phyloP scores from a whole-genome alignment of 257 asterid species.

The Solanum neorickii region DNA sequence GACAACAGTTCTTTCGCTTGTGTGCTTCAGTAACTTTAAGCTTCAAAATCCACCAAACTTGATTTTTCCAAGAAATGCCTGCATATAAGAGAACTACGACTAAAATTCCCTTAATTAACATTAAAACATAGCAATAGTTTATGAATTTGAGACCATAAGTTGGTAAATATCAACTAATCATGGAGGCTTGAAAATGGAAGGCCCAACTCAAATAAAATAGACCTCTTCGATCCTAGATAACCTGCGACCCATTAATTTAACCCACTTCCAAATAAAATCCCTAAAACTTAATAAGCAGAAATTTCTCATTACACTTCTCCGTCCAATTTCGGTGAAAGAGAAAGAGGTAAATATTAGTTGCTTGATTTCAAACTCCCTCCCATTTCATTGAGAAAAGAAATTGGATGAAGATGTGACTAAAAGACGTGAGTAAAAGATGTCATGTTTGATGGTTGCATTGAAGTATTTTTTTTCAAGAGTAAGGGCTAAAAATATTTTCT shows the following conservation, averaged over 20 bases:
- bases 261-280: background rate
- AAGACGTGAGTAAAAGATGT: background rate
- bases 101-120: background rate
- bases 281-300: background rate
- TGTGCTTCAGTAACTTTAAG: background rate
- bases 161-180: background rate
- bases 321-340: background rate
- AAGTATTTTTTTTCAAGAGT: background rate
- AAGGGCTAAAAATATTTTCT: background rate
- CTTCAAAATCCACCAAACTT: background rate
- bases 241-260: background rate
- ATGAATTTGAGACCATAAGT: background rate
- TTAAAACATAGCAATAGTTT: no score
- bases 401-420: background rate
- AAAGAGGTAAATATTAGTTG: background rate
- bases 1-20: background rate
- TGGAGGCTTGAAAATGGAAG: background rate
- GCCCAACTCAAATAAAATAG: background rate
- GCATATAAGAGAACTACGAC: background rate
- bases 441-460: background rate
- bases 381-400: background rate
- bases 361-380: background rate
- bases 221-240: background rate
- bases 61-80: no score
- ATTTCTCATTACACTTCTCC: background rate